These are phyloP conservation scores for Pseudogymnoascus destructans DNA, from an alignment of 2,329 filamentous ascomycete species.

Conservation along the genomic window DNA sequence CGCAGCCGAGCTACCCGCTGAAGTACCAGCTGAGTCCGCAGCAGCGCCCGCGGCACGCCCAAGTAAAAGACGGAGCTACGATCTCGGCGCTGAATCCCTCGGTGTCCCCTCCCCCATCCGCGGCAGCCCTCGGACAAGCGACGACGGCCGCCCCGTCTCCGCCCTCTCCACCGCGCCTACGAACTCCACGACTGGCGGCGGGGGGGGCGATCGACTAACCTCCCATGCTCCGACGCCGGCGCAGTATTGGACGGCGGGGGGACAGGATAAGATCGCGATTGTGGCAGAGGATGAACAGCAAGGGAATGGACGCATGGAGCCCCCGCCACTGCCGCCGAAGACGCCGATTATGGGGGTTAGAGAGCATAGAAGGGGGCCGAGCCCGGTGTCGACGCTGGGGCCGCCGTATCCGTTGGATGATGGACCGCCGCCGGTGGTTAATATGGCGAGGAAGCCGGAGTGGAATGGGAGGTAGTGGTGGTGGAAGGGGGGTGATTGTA, in stretches of 20 bases:
- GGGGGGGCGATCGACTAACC: constrained; percentile 34
- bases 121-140: constrained; percentile 34
- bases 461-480: background rate
- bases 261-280: constrained; percentile 57
- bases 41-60: background rate
- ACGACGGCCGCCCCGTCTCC: constrained; percentile 18
- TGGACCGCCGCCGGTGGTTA: constrained; percentile 69
- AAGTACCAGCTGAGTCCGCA: constrained; percentile 28
- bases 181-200: background rate
- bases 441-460: constrained; percentile 68
- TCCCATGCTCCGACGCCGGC: constrained; percentile 44
- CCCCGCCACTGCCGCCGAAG: constrained; percentile 66
- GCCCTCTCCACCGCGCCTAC: background rate
- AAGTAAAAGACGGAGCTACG: constrained; percentile 23
- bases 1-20: constrained; percentile 45
- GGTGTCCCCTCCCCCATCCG: constrained; percentile 17
- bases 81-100: constrained; percentile 21
- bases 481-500: background rate
- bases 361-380: constrained; percentile 13
- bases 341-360: constrained; percentile 41
- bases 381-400: constrained; percentile 18
- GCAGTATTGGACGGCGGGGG: constrained; percentile 44
- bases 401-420: constrained; percentile 74
- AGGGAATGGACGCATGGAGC: background rate
- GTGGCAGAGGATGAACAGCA: constrained; percentile 40